Percentiles rank a stretch among this genome's conserved stretches.
Evolutionary conservation across 1,284 basidiomycete species (phyloP).

Genomic region (Neolentinus lepideus): DNA sequence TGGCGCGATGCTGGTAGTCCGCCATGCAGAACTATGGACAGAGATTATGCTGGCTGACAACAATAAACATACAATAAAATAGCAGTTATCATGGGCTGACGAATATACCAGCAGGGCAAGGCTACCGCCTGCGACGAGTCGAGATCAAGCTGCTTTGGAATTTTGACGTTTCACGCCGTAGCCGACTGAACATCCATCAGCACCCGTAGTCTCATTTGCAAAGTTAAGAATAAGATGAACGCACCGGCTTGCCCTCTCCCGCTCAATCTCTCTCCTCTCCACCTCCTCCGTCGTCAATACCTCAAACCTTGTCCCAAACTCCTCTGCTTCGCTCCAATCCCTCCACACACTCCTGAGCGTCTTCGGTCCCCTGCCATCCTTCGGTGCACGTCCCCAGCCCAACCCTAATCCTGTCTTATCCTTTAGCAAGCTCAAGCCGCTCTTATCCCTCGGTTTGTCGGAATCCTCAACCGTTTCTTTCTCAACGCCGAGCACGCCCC

Average conservation of each 20-base stretch:
- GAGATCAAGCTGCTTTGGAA: slow-evolving; percentile 43
- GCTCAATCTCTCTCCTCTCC: slow-evolving; percentile 77
- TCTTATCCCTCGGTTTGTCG: slow-evolving; percentile 36
- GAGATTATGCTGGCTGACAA: neutral
- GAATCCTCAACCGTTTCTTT: slow-evolving; percentile 21
- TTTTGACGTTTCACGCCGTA: slow-evolving; percentile 70
- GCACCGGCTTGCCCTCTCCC: slow-evolving; percentile 69
- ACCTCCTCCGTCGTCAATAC: slow-evolving; percentile 87
- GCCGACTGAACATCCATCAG: slow-evolving; percentile 33
- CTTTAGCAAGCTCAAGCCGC: slow-evolving; percentile 49
- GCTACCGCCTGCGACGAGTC: slow-evolving; percentile 34
- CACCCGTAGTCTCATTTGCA: slow-evolving; percentile 4
- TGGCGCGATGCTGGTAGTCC: no score
- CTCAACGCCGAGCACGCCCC: slow-evolving; percentile 75
- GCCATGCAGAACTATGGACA: no score
- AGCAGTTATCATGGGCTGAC: slow-evolving; percentile 6
- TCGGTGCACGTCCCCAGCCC: slow-evolving; percentile 61
- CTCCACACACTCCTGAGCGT: slow-evolving; percentile 87
- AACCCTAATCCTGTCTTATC: slow-evolving; percentile 74
- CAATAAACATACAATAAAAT: slow-evolving; percentile 3
- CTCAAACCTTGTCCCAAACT: slow-evolving; percentile 88
- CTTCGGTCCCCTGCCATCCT: slow-evolving; percentile 73
- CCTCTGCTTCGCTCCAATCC: slow-evolving; percentile 90
- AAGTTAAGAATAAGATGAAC: slow-evolving; percentile 18
- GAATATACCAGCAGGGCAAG: no score